A percentile compares a stretch with the other conserved stretches of the same genome.
These are phyloP conservation scores for Botrytis cinerea DNA, from an alignment of 2,329 filamentous ascomycete genomes.

Conservation along the genomic window DNA sequence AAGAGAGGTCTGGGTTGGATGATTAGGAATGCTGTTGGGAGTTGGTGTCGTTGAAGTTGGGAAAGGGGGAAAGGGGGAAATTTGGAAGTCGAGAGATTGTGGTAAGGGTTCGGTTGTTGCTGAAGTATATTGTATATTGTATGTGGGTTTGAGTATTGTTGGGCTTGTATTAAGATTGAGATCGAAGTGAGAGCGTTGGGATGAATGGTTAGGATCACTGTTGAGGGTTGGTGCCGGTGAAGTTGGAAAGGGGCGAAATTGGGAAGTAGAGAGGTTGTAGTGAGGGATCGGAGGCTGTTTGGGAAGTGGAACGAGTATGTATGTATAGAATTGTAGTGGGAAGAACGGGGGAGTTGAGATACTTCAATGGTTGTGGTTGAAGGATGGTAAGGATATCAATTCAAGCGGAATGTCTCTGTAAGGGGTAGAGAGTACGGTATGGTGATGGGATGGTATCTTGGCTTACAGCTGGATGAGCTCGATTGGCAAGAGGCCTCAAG, in stretches of 20 bases:
- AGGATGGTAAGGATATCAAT: too few relatives aligned
- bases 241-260: neutral
- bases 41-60: too few relatives aligned
- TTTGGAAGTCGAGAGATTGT: too few relatives aligned
- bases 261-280: neutral
- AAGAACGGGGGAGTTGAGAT: too few relatives aligned
- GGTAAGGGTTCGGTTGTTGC: neutral
- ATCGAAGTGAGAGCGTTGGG: neutral
- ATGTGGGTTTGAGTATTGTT: neutral
- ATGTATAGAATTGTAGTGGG: neutral
- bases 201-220: neutral
- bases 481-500: neutral
- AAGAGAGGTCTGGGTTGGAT: too few relatives aligned
- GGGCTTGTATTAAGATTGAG: neutral
- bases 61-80: too few relatives aligned
- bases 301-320: neutral
- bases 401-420: neutral
- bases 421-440: neutral
- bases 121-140: accelerated
- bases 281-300: neutral
- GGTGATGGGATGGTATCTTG: neutral
- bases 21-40: too few relatives aligned
- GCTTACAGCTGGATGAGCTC: too few relatives aligned
- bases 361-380: neutral
- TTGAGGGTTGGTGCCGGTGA: neutral